Percentiles rank a stretch among this genome's conserved stretches.
Evolutionary conservation across 805 yeast species (phyloP).

Genomic region (Helenozyma baotianmanensis): DNA sequence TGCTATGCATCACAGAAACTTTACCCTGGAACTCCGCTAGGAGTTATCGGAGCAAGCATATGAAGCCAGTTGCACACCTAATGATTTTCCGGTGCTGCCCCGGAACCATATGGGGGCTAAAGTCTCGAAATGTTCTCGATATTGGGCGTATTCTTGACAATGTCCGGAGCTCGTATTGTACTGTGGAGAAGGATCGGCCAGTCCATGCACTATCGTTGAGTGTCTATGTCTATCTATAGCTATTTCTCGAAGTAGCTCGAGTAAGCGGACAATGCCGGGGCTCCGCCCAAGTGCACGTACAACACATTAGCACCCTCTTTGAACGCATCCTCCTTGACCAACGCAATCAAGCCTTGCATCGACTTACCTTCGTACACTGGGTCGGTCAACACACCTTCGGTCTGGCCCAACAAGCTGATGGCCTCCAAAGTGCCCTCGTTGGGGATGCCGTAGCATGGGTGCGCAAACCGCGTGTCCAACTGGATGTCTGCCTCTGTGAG

Average conservation of each 20-base stretch:
- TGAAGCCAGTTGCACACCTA: too few species aligned
- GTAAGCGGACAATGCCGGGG: conserved; percentile 5
- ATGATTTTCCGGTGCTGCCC: too few species aligned
- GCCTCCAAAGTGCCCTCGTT: conserved; percentile 6
- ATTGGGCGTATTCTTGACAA: too few species aligned
- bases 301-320: conserved; percentile 3
- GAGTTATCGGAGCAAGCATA: too few species aligned
- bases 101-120: too few species aligned
- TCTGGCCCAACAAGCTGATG: conserved; percentile 3
- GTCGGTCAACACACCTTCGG: conserved; percentile 5
- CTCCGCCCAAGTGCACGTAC: conserved; percentile 6
- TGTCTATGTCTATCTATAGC: too few species aligned
- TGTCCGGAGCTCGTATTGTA: too few species aligned
- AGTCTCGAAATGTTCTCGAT: too few species aligned
- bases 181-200: too few species aligned
- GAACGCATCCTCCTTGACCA: conserved; percentile 3
- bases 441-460: conserved; percentile 5
- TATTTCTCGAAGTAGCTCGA: conserved; percentile 6
- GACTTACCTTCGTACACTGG: conserved; percentile 6
- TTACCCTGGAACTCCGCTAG: too few species aligned
- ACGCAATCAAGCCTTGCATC: conserved; percentile 3
- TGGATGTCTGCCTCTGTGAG: conserved; percentile 1
- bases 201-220: too few species aligned
- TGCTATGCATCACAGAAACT: too few species aligned
- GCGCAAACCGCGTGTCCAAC: conserved; percentile 3